These are phyloP conservation scores for Eragrostis nindensis DNA, from an alignment of 176 grass and related monocot genomes.

Conservation along the genomic window DNA sequence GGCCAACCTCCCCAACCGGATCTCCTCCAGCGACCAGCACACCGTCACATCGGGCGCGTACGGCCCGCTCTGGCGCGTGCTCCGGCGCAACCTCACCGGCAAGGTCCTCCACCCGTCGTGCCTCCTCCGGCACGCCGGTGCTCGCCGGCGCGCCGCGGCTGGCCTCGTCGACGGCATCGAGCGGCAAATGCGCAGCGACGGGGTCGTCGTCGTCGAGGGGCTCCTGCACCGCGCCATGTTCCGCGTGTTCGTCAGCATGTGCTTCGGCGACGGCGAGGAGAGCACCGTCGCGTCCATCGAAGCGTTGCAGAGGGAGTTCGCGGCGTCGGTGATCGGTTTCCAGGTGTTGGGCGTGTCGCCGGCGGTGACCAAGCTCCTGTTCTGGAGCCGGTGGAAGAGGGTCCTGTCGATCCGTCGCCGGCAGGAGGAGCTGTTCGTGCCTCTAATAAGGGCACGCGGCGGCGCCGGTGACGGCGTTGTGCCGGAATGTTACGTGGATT, in stretches of 20 bases:
- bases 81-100: constrained; percentile 32
- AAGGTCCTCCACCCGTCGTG: neutral
- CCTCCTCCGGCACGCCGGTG: neutral
- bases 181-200: neutral
- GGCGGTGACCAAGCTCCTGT: constrained; percentile 11
- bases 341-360: constrained; percentile 15
- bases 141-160: neutral
- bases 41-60: constrained; percentile 9
- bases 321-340: neutral
- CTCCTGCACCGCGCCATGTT: constrained; percentile 2
- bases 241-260: neutral
- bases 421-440: constrained; percentile 42
- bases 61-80: constrained; percentile 18
- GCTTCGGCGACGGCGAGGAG: neutral
- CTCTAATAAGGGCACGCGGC: constrained; percentile 39
- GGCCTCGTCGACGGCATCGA: neutral
- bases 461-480: neutral
- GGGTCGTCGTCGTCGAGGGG: neutral
- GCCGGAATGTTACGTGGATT: constrained; percentile 36
- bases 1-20: neutral
- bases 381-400: constrained; percentile 17
- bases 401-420: neutral
- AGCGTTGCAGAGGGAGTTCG: neutral
- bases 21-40: neutral
- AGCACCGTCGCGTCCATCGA: neutral